Base-by-base conservation (phyloP, 768 basidiomycete genomes). In the Serendipita indica region DNA sequence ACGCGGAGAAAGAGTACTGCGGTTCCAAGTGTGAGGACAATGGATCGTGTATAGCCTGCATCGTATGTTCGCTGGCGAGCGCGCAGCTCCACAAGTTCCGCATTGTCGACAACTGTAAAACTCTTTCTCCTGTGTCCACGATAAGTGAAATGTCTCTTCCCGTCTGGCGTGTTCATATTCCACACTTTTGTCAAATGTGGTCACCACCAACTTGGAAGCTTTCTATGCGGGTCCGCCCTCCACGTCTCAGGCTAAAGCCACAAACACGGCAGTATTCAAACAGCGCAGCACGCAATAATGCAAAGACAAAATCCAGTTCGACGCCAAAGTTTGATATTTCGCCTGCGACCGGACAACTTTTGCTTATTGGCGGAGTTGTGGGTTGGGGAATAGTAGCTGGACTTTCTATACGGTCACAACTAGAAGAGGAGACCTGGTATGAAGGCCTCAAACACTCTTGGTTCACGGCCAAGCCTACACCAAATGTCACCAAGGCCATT, bases 31-130 rank as follows among this genome's bases (percentile, higher is more conserved):
- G 80, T 79, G 13, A 80, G 80, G 6, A 91, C 73, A 0, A 87
- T 87, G 0, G 82, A 84, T 27, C 88, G 80, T 35, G 75, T 76
- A 69, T 90, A 90, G 13, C 88, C 86, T 14, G 86, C 88, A 57
- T 89, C 79, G 65, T 89, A 89, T 0, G 89, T 91, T 39, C 89
- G 76, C 63, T 86, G 81, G 28, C 87, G 76, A 0, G 89, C 89
- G 13, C 89, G 77, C 16, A 91, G 69, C 66, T 91, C 88, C 22
- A 80, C 80, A 57, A 56, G 70, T 58, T 73, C 69, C 35, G 69
- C 65, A 7, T 65, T 62, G 62, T 73, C 73, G 37, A 67, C 46
- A 1, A 70, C 66, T 33, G 64, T 64, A 59, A 70, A 73, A 4
- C 68, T 68, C 6, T 64, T 58, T n/a, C 66, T 63, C 14, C 69